Evolutionary conservation across 768 basidiomycete species (phyloP).

Genomic region (Suillus decipiens): DNA sequence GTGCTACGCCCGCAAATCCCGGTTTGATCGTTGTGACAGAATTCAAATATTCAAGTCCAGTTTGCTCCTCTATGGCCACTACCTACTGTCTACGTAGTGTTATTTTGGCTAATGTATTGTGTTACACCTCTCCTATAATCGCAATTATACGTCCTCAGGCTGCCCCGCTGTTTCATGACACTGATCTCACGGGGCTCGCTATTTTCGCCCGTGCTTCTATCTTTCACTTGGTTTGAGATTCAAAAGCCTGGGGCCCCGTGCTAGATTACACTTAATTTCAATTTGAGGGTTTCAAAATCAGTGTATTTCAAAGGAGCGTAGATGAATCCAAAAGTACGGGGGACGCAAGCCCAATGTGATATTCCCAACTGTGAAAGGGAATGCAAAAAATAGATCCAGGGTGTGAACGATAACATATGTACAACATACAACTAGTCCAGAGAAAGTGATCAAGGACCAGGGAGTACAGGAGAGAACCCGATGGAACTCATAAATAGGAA

Average conservation of each 20-base stretch:
- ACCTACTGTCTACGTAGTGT: neutral
- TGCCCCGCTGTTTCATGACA: neutral
- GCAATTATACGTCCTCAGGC: neutral
- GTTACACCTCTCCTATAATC: neutral
- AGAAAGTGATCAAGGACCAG: neutral
- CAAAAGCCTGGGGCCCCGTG: neutral
- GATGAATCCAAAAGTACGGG: slow-evolving; percentile 1
- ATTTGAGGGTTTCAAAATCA: neutral
- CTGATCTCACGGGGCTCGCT: neutral
- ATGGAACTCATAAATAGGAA: slow-evolving; percentile 4
- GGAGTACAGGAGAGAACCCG: neutral
- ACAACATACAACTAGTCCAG: neutral
- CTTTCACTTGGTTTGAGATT: neutral
- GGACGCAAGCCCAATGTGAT: neutral
- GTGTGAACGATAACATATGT: neutral
- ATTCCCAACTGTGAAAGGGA: neutral
- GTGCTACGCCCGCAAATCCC: neutral
- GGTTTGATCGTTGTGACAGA: neutral
- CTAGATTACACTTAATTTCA: neutral
- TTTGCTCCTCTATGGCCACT: neutral
- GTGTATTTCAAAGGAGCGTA: neutral
- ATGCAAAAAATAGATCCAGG: neutral
- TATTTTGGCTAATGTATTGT: neutral
- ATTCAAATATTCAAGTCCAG: neutral
- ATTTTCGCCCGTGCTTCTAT: neutral